Base-by-base conservation (phyloP, 2,329 filamentous ascomycete genomes). In the Cercospora sp. region DNA sequence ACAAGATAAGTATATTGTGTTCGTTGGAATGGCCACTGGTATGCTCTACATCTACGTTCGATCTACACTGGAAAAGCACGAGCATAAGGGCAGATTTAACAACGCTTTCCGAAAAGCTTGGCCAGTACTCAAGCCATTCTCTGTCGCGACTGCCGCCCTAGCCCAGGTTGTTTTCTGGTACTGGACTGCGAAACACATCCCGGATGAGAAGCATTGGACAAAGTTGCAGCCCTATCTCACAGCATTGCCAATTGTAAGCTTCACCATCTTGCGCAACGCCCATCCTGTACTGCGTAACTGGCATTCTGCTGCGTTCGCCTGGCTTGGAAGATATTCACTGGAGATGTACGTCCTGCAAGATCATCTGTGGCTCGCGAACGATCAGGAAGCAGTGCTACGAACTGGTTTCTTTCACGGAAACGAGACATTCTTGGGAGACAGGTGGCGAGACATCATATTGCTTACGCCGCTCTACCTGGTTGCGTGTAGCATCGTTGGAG, bases 301-400 rank as follows among this genome's bases (percentile, higher is more conserved):
- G 51, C 79, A 85, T 72, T 83, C 84, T 13, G 72, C 70, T 1
- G 69, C 82, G 1, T 87, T 87, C 30, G 83, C 85, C 0, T 86
- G 82, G 79, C 76, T 90, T 2, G 87, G 88, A 1, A 79, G 80
- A 5, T 84, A 83, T 67, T 86, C 86, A 0, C 81, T 89, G 1
- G 88, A 90, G 76, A 84, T 86, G 0, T 88, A 86, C 70, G 80
- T 87, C 5, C 78, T 90, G 42, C 86, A 89, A 70, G 85, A 85
- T 74, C 88, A 90, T 74, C 81, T 89, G 63, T 88, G 86, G 83
- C 82, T 90, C 8, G 86, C 86, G 1, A 86, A 83, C 2, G 86
- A 90, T 72, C 84, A 85, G 2, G 84, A 82, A 33, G 86, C 84
- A 0, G 71, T 86, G 3, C 80, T 90, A 7, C 73, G 80, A 63